Percentiles rank a stretch among this genome's conserved stretches.
These are phyloP conservation scores for Limonium bicolor DNA, from an alignment of 148 eudicot genomes.

Conservation along the genomic window DNA sequence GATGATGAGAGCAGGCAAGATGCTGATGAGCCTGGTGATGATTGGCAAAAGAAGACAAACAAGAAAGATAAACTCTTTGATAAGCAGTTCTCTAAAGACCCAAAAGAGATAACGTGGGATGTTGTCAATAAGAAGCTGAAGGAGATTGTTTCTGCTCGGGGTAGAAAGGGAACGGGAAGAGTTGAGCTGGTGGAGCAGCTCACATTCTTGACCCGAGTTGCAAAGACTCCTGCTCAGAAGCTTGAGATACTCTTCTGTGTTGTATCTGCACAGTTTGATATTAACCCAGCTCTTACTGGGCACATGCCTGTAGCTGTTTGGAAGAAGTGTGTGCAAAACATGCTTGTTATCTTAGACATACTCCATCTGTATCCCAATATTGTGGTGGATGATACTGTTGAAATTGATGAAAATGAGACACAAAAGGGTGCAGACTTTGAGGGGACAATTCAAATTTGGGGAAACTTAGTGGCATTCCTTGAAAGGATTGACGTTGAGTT, in stretches of 20 bases:
- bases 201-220: conserved; percentile 75
- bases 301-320: conserved; percentile 78
- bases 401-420: conserved; percentile 80
- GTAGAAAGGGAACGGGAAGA: conserved; percentile 75
- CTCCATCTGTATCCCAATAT: conserved; percentile 58
- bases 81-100: conserved; percentile 44
- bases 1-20: conserved; percentile 12
- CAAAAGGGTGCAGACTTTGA: conserved; percentile 56
- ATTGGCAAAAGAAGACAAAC: conserved; percentile 40
- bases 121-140: conserved; percentile 74
- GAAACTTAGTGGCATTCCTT: conserved; percentile 78
- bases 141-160: conserved; percentile 75
- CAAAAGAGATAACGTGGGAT: conserved; percentile 48
- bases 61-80: conserved; percentile 66
- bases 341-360: conserved; percentile 59
- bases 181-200: conserved; percentile 89
- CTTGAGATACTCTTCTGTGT: conserved; percentile 77
- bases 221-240: conserved; percentile 94
- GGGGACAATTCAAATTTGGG: conserved; percentile 76
- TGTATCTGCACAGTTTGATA: conserved; percentile 86
- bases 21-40: conserved; percentile 16
- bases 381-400: conserved; percentile 68
- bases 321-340: conserved; percentile 81
- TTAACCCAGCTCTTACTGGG: conserved; percentile 60
- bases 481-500: conserved; percentile 78